phyloP scores from a whole-genome alignment of 2,329 filamentous ascomycete genomes.

The Calonectria leucothoes region DNA sequence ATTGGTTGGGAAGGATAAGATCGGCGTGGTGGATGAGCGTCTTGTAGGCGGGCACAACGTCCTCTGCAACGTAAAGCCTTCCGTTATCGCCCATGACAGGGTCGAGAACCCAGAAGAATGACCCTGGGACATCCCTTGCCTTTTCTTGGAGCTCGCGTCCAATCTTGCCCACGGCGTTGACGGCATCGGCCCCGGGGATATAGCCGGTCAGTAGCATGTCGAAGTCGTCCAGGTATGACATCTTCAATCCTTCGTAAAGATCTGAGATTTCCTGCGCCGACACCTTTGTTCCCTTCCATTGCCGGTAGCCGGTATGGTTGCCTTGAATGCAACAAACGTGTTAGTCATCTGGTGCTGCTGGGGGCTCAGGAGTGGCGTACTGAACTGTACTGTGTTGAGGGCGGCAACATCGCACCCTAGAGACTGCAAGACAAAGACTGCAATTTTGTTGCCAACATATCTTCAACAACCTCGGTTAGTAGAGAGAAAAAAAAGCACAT shows the following conservation, averaged over 20 bases:
- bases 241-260: constrained; percentile 85
- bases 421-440: constrained; percentile 92
- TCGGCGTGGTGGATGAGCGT: constrained; percentile 83
- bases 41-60: constrained; percentile 93
- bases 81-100: constrained; percentile 99
- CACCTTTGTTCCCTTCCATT: constrained; percentile 86
- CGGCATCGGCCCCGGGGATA: constrained; percentile 86
- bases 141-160: constrained; percentile 81
- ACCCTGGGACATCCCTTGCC: constrained; percentile 71
- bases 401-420: constrained; percentile 94
- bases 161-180: constrained; percentile 86
- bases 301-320: constrained; percentile 93
- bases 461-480: constrained; percentile 57
- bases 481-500: background rate
- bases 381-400: constrained; percentile 97
- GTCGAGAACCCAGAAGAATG: constrained; percentile 97
- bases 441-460: constrained; percentile 98
- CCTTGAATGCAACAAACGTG: constrained; percentile 62
- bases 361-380: constrained; percentile 65
- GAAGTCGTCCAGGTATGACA: constrained; percentile 88
- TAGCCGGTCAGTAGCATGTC: constrained; percentile 97
- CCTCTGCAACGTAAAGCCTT: constrained; percentile 88
- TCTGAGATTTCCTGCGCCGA: constrained; percentile 85
- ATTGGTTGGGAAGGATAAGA: constrained; percentile 94
- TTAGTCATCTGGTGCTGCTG: constrained; percentile 6